A percentile compares a stretch with the other conserved stretches of the same genome.
phyloP scores from a whole-genome alignment of 345 rosid genomes.

The Arabis alpina region DNA sequence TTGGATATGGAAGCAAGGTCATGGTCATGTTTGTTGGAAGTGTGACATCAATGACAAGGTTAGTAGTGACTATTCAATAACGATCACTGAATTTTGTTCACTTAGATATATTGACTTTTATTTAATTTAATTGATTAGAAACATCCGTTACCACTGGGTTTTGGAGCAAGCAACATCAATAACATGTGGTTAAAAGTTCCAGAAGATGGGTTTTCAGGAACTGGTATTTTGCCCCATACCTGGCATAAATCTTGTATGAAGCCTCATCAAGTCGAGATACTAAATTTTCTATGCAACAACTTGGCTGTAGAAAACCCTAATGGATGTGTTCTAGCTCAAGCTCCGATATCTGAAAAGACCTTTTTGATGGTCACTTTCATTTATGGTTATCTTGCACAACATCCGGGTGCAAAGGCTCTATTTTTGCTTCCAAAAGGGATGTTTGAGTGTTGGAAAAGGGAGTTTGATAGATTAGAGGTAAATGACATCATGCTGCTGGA shows the following conservation, averaged over 20 bases:
- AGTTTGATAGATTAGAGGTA: slow-evolving; percentile 63
- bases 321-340: slow-evolving; percentile 77
- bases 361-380: slow-evolving; percentile 69
- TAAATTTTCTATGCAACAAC: slow-evolving; percentile 62
- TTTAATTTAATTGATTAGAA: neutral
- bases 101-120: neutral
- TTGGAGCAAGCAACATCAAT: neutral
- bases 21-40: neutral
- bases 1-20: neutral
- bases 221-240: slow-evolving; percentile 59
- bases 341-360: slow-evolving; percentile 73
- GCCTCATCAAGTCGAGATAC: slow-evolving; percentile 67
- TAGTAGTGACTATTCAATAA: neutral
- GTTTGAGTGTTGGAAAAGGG: slow-evolving; percentile 63
- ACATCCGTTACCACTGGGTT: neutral
- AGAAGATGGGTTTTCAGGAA: neutral
- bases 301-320: slow-evolving; percentile 63
- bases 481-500: slow-evolving; percentile 57
- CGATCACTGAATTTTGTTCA: too few relatives aligned
- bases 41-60: slow-evolving; percentile 8
- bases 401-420: slow-evolving; percentile 58
- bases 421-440: slow-evolving; percentile 70
- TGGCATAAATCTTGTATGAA: slow-evolving; percentile 63
- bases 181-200: neutral
- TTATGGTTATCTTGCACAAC: slow-evolving; percentile 62